A percentile compares a stretch with the other conserved stretches of the same genome.
Evolutionary conservation across 176 grass and related monocot genomes (phyloP).

Genomic region (Eleusine coracana): DNA sequence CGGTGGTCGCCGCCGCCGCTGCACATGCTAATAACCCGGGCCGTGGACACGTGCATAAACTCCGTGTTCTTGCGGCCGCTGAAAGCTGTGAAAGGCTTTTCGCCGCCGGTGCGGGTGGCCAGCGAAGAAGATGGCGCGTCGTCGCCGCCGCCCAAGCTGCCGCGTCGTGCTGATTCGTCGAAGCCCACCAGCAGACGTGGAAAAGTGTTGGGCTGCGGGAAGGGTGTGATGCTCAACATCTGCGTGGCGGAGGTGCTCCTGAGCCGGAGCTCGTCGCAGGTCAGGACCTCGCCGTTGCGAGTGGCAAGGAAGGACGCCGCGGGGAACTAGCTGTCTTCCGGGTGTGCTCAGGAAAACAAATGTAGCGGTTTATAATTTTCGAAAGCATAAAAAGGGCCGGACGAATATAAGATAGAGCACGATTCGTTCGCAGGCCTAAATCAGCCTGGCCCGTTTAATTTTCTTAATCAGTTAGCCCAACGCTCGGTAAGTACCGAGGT

Average conservation of each 20-base stretch:
- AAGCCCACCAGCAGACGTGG: not conserved
- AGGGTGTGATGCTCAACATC: constrained; percentile 50
- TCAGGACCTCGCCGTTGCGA: constrained; percentile 37
- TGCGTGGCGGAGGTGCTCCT: constrained; percentile 32
- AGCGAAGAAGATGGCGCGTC: too few relatives aligned
- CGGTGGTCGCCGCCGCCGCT: constrained; percentile 34
- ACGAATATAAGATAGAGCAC: too few relatives aligned
- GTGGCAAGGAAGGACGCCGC: not conserved
- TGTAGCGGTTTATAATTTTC: too few relatives aligned
- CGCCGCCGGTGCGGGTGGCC: not conserved
- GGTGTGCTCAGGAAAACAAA: too few relatives aligned
- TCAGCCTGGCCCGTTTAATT: too few relatives aligned
- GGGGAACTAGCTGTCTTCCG: not conserved
- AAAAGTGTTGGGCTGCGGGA: constrained; percentile 13
- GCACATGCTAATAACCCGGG: not conserved
- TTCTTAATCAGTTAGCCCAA: too few relatives aligned
- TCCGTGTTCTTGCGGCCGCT: constrained; percentile 29
- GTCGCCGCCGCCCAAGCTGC: not conserved
- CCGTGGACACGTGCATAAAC: constrained; percentile 30
- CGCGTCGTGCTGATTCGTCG: not conserved
- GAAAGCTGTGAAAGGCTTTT: not conserved
- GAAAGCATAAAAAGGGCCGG: too few relatives aligned
- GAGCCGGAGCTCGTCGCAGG: constrained; percentile 41
- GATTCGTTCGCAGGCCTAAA: too few relatives aligned
- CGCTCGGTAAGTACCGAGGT: too few relatives aligned